Evolutionary conservation across 225 moss, liverwort and hornwort species (phyloP), one percentile per base, ranked within the genome.

Genomic region (Ulota crispa): DNA sequence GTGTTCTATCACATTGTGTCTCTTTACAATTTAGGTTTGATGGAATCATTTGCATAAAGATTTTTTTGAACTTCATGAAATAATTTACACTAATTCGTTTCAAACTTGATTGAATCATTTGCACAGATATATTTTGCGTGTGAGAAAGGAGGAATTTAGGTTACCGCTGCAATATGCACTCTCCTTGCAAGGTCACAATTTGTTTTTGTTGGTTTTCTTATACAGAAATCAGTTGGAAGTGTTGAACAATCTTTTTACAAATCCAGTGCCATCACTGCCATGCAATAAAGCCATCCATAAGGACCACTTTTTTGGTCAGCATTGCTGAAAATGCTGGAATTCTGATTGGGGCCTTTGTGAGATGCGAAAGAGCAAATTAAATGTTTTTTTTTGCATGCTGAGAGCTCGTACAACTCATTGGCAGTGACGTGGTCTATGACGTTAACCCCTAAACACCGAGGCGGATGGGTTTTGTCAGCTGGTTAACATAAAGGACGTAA

Each of bases 171-270:
- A 37, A 27, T 31, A 41, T n/a, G 43, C 16, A 18, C 50, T 50
- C 50, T 18, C 50, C 16, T 50, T 50, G 7, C 1, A 32, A 70
- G 28, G 19, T 13, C 27, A 45, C 19, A 24, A 19, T 16, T 3
- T 14, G 18, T 3, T 24, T 78, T 45, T 23, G 2, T 19, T 0
- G 19, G 0, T 32, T 27, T 56, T 6, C 26, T 5, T 73, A 4
- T 45, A 12, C 0, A 28, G 0, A 78, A 24, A 9, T 43, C 7
- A 41, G 1, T 16, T 39, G n/a, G 63, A 70, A 70, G 30, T 62
- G 0, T 2, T 50, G 4, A 7, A 61, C 32, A 9, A 82, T 60
- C 1, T 4, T 0, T 3, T 0, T 34, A 0, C 19, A 0, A 0
- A 24, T 28, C 34, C 8, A 2, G 0, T n/a, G 6, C n/a, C 16